phyloP scores from a whole-genome alignment of 768 basidiomycete species.

The Rubroboletus pulcherrimus region DNA sequence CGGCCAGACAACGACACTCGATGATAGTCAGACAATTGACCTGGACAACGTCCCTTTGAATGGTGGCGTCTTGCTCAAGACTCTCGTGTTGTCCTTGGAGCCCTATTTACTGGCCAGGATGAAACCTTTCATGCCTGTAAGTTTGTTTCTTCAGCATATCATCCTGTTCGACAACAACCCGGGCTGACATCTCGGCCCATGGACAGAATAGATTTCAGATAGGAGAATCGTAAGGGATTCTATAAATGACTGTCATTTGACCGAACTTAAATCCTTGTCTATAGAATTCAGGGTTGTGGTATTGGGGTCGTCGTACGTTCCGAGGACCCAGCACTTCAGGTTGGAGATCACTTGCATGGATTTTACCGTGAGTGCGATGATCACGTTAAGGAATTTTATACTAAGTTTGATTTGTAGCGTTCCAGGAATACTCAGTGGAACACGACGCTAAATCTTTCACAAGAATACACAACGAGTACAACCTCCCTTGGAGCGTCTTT shows the following conservation, averaged over 20 bases:
- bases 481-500: constrained; percentile 28
- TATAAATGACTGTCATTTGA: background rate
- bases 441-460: background rate
- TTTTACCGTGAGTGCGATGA: constrained; percentile 26
- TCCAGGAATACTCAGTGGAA: constrained; percentile 15
- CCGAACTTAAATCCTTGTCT: background rate
- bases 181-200: background rate
- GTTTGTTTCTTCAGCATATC: constrained; percentile 26
- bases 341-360: constrained; percentile 15
- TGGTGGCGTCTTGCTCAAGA: constrained; percentile 49
- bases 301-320: constrained; percentile 30
- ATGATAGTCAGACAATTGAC: constrained; percentile 46
- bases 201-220: constrained; percentile 9
- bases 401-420: constrained; percentile 29
- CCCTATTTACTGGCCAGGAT: constrained; percentile 42
- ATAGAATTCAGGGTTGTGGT: constrained; percentile 31
- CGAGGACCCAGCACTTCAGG: constrained; percentile 9
- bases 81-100: constrained; percentile 45
- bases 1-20: constrained; percentile 45
- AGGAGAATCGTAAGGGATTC: constrained; percentile 2
- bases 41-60: constrained; percentile 41
- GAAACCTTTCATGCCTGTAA: constrained; percentile 33
- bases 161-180: background rate
- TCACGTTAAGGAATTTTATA: background rate
- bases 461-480: constrained; percentile 25